Percentiles rank a stretch among this genome's conserved stretches.
Conservation (phyloP, 2,329 filamentous ascomycete species). For the Fusarium avenaceum region DNA sequence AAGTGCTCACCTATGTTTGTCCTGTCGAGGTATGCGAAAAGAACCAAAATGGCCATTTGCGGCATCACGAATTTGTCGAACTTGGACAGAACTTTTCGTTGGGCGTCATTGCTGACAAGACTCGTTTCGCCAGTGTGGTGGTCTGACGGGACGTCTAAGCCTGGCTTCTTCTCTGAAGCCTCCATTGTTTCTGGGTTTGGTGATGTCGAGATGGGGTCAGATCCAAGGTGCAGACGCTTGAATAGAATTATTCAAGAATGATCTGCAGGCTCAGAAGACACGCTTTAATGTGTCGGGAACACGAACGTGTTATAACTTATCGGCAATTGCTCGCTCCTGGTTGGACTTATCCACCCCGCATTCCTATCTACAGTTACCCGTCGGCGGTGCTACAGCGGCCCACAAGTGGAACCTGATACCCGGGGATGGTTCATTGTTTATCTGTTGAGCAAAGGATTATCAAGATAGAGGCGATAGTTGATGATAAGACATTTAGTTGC, state of each 20-base stretch:
- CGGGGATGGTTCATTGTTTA: neutral
- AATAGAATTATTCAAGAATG: neutral
- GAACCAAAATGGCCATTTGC: constrained; percentile 45
- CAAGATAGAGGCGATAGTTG: neutral
- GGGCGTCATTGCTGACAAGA: neutral
- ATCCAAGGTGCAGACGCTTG: no score
- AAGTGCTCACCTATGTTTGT: constrained; percentile 45
- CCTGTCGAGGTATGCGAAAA: constrained; percentile 48
- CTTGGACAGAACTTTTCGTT: constrained; percentile 41
- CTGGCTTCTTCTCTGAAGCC: constrained; percentile 4
- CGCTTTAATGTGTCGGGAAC: neutral
- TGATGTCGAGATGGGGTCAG: no score
- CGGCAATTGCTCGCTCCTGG: neutral
- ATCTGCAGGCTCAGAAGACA: neutral
- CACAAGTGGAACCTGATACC: neutral
- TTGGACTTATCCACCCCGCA: constrained; percentile 28
- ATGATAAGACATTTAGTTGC: no score
- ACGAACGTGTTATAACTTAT: neutral
- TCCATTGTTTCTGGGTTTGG: neutral
- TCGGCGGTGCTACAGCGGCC: constrained; percentile 1
- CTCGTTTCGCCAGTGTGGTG: constrained; percentile 8
- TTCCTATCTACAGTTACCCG: constrained; percentile 6
- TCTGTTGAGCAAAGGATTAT: neutral
- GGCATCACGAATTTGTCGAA: constrained; percentile 50
- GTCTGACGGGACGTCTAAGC: neutral